A percentile compares a stretch with the other conserved stretches of the same genome.
phyloP scores from a whole-genome alignment of 1,284 basidiomycete species.

The Heterobasidion occidentale region DNA sequence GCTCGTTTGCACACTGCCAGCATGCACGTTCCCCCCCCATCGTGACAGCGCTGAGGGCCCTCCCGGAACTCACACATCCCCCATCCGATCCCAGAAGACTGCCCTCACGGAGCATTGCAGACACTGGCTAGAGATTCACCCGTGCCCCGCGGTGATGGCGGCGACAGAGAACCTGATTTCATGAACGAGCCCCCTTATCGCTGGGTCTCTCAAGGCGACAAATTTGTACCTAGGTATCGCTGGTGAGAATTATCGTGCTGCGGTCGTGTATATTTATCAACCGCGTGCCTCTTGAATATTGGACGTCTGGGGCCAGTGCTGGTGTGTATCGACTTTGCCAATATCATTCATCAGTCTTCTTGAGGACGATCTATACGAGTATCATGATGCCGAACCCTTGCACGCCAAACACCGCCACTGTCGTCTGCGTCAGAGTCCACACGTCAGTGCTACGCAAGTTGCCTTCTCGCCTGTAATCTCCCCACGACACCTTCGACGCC shows the following conservation, averaged over 20 bases:
- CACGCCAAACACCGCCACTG: constrained; percentile 28
- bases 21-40: no score
- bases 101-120: constrained; percentile 8
- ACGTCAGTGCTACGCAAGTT: constrained; percentile 4
- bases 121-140: constrained; percentile 22
- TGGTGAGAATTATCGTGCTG: constrained; percentile 13
- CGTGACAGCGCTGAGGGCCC: no score
- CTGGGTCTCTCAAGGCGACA: constrained; percentile 19
- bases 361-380: constrained; percentile 17
- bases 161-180: constrained; percentile 20
- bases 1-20: no score
- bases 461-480: background rate
- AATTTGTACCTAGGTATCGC: constrained; percentile 21
- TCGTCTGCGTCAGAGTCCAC: constrained; percentile 22
- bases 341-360: background rate
- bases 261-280: background rate
- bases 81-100: background rate
- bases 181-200: constrained; percentile 24
- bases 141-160: constrained; percentile 20
- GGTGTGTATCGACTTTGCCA: constrained; percentile 13
- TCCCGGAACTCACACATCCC: background rate
- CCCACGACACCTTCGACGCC: background rate
- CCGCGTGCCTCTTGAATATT: background rate
- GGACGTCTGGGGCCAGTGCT: constrained; percentile 19
- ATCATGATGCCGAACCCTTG: constrained; percentile 22